phyloP scores from a whole-genome alignment of 176 grass and related monocot genomes.

The Poa annua region DNA sequence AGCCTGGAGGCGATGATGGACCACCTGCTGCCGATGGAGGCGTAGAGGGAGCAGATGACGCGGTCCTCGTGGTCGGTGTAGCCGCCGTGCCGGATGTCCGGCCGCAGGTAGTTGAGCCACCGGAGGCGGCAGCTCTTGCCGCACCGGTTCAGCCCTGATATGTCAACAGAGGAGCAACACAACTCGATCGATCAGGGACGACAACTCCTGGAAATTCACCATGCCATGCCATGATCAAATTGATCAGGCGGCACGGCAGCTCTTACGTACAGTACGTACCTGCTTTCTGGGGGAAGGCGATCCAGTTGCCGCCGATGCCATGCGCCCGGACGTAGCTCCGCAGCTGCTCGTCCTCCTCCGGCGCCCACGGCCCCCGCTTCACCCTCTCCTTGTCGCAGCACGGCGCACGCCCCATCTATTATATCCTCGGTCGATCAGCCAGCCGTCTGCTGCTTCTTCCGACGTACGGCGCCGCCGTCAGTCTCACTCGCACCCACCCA shows the following conservation, averaged over 20 bases:
- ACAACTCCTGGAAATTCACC: too few relatives aligned
- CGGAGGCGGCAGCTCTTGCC: slow-evolving; percentile 91
- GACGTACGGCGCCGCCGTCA: background rate
- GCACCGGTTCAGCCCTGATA: slow-evolving; percentile 83
- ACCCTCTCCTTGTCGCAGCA: slow-evolving; percentile 66
- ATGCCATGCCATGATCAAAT: too few relatives aligned
- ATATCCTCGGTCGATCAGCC: background rate
- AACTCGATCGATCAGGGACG: too few relatives aligned
- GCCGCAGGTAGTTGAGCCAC: slow-evolving; percentile 86
- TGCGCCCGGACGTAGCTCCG: slow-evolving; percentile 60
- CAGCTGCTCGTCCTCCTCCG: slow-evolving; percentile 82
- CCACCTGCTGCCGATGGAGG: slow-evolving; percentile 83
- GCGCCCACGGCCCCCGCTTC: slow-evolving; percentile 89
- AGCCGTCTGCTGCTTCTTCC: background rate
- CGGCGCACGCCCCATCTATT: slow-evolving; percentile 75
- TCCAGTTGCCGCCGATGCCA: slow-evolving; percentile 89
- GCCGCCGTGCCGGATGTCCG: slow-evolving; percentile 78
- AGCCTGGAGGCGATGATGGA: slow-evolving; percentile 91
- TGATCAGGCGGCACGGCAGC: too few relatives aligned
- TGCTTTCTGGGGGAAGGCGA: slow-evolving; percentile 88
- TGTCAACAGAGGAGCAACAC: too few relatives aligned
- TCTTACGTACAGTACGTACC: slow-evolving; percentile 27
- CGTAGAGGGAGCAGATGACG: slow-evolving; percentile 71
- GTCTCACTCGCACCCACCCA: background rate
- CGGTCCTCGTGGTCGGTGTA: slow-evolving; percentile 84